Evolutionary conservation across 495 filamentous ascomycete species (phyloP), one percentile per base, ranked within the genome.

Genomic region (Usnea hakonensis): DNA sequence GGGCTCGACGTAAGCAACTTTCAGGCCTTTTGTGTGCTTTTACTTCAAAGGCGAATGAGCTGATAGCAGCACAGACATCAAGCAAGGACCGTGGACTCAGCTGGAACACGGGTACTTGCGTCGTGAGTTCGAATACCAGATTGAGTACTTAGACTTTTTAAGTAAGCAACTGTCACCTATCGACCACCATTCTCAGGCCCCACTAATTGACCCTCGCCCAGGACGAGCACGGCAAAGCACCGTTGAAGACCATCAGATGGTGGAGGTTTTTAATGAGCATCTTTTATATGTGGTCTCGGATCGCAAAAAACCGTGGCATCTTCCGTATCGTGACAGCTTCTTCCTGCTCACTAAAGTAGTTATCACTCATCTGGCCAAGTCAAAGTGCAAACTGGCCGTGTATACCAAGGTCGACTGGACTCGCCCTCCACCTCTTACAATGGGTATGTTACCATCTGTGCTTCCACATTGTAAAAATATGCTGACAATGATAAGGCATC

Each of bases 231-330:
- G 55, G 78, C 78, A 63, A 81, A 84, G 55, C 21, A 65, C 57
- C 11, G 83, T 96, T 40, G 79, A 82, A 4, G 94, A 97, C 73
- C 85, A 88, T 66, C 94, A 98, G 70, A 84, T 87, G 63, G 90
- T 98, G 61, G 94, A 98, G 59, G 81, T 95, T 26, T 83, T 89
- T 67, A 95, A 92, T 73, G 95, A 97, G 65, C 93, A 97, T 71
- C 80, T 97, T 50, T 96, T 91, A 72, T 98, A 98, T 72, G 90
- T 96, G 43, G 82, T 97, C 53, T 91, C 90, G 17, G 90, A 97
- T 70, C 84, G 85, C 64, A 90, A 90, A 68, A 88, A 84, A 0
- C 91, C 93, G 1, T 97, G 91, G 90, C 90, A 95, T 76, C 81
- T 97, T 21, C 94, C 95, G 3, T 82, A 90, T 71, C 78, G 81